Conservation (phyloP, 805 yeast species). For the Geotrichum ghanense region DNA sequence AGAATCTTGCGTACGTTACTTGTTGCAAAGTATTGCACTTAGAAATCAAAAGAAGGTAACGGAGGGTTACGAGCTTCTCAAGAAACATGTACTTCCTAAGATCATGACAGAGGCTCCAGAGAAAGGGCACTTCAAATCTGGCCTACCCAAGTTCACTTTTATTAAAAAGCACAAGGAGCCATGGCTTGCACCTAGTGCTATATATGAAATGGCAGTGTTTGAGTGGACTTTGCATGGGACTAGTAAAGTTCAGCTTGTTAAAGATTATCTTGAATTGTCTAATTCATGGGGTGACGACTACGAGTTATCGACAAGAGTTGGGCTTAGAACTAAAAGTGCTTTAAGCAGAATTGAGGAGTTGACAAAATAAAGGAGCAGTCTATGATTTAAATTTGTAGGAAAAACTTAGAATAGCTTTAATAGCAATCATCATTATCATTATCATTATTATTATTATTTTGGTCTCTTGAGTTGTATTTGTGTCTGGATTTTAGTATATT, state of each 20-base stretch:
- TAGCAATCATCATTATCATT: too few species aligned
- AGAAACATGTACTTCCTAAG: conserved; percentile 36
- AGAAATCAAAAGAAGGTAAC: conserved; percentile 51
- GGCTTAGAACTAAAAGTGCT: conserved; percentile 68
- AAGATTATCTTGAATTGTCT: conserved; percentile 61
- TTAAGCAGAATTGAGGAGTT: neutral
- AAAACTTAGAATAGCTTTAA: too few species aligned
- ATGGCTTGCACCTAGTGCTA: conserved; percentile 77
- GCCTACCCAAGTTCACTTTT: conserved; percentile 20
- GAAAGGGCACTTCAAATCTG: conserved; percentile 18
- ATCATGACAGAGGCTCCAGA: conserved; percentile 26
- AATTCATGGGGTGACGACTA: conserved; percentile 71
- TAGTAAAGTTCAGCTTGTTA: conserved; percentile 38
- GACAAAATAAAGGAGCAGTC: too few species aligned
- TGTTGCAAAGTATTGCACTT: conserved; percentile 50
- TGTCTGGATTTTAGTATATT: too few species aligned
- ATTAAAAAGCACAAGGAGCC: conserved; percentile 48
- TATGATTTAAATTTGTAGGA: too few species aligned
- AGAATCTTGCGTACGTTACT: conserved; percentile 53
- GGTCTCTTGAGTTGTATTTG: too few species aligned
- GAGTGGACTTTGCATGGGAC: conserved; percentile 56
- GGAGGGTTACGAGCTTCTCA: conserved; percentile 52
- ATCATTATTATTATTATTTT: too few species aligned
- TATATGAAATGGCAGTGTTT: conserved; percentile 75
- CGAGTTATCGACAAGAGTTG: conserved; percentile 80